Percentiles rank a stretch among this genome's conserved stretches.
phyloP scores from a whole-genome alignment of 495 filamentous ascomycete species.

The Amorphotheca resinae region DNA sequence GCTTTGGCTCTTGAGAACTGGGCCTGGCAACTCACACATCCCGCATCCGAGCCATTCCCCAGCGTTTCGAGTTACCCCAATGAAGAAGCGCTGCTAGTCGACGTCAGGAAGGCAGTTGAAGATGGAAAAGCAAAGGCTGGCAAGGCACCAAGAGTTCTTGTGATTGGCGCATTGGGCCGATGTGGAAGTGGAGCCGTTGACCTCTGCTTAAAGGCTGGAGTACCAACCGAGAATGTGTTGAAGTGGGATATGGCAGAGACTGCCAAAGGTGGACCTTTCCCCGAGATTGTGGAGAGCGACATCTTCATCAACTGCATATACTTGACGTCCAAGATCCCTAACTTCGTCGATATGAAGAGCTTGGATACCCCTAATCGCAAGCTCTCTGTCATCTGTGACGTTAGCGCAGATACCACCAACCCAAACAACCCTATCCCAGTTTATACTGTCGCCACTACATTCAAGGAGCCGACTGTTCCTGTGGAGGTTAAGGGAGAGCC shows the following conservation, averaged over 20 bases:
- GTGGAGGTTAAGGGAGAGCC: constrained; percentile 45
- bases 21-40: constrained; percentile 75
- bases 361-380: constrained; percentile 56
- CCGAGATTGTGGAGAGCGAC: constrained; percentile 66
- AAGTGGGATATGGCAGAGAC: constrained; percentile 95
- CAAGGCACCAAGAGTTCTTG: constrained; percentile 38
- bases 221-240: constrained; percentile 60
- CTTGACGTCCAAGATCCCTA: constrained; percentile 53
- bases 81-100: constrained; percentile 1
- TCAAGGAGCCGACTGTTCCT: constrained; percentile 70
- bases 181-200: constrained; percentile 82
- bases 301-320: constrained; percentile 95
- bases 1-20: constrained; percentile 71
- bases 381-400: constrained; percentile 80
- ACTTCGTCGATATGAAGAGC: constrained; percentile 60
- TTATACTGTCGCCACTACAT: constrained; percentile 71
- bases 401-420: constrained; percentile 66
- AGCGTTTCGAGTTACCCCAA: constrained; percentile 60
- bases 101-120: constrained; percentile 32
- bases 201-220: constrained; percentile 60
- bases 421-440: constrained; percentile 72
- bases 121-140: constrained; percentile 38
- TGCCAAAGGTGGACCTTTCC: constrained; percentile 69
- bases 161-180: constrained; percentile 63
- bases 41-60: constrained; percentile 47